phyloP scores from a whole-genome alignment of 2,329 filamentous ascomycete species.

The Podosphaera xanthii region DNA sequence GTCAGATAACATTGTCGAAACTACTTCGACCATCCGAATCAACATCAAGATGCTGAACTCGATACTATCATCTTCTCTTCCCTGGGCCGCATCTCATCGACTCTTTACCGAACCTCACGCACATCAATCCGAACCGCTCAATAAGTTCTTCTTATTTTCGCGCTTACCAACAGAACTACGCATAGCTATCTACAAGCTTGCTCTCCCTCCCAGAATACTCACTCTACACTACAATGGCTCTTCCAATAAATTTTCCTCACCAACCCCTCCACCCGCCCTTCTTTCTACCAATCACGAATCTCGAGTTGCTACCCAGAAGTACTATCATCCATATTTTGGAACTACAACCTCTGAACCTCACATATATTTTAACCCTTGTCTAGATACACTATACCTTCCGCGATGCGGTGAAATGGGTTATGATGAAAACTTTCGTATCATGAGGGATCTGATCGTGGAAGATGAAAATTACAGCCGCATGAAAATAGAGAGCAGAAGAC shows the following conservation, averaged over 20 bases:
- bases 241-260: slow-evolving; percentile 18
- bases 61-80: slow-evolving; percentile 22
- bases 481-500: background rate
- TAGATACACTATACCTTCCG: slow-evolving; percentile 14
- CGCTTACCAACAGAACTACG: slow-evolving; percentile 13
- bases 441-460: slow-evolving; percentile 17
- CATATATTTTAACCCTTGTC: slow-evolving; percentile 14
- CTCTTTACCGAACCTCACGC: background rate
- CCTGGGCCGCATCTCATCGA: slow-evolving; percentile 18
- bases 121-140: background rate
- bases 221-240: slow-evolving; percentile 17
- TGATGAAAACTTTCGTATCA: slow-evolving; percentile 19
- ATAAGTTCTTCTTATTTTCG: slow-evolving; percentile 11
- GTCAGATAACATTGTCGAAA: slow-evolving; percentile 8
- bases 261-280: slow-evolving; percentile 19
- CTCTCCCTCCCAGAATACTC: slow-evolving; percentile 7
- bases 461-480: background rate
- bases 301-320: slow-evolving; percentile 19
- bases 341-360: slow-evolving; percentile 13
- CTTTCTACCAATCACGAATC: slow-evolving; percentile 23
- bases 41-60: background rate
- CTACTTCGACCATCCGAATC: background rate
- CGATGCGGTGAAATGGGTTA: slow-evolving; percentile 17
- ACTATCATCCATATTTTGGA: slow-evolving; percentile 18
- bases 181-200: slow-evolving; percentile 12